phyloP scores from a whole-genome alignment of 768 basidiomycete genomes.

The Termitomyces sp. region DNA sequence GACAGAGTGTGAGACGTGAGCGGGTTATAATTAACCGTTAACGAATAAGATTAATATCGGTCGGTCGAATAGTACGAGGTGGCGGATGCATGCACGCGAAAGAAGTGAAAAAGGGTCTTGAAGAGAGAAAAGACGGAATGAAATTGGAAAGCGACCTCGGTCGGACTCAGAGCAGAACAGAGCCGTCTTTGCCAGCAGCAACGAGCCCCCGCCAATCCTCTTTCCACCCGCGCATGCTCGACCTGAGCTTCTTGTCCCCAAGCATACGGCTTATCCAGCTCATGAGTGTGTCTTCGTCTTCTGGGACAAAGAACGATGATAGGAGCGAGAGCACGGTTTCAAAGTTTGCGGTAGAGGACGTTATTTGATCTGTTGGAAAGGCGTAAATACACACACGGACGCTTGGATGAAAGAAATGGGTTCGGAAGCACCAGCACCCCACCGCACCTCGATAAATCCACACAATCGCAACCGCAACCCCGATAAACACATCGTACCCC shows the following conservation, averaged over 20 bases:
- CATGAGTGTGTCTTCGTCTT: conserved; percentile 81
- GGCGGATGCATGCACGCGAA: background rate
- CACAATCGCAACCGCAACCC: conserved; percentile 82
- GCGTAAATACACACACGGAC: background rate
- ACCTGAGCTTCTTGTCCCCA: conserved; percentile 60
- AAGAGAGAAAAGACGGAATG: background rate
- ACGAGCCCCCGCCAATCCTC: conserved; percentile 75
- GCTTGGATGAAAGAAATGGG: background rate
- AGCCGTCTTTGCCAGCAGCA: conserved; percentile 54
- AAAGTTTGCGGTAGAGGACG: conserved; percentile 74
- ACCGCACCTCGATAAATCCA: conserved; percentile 84
- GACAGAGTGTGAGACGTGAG: conserved; percentile 1
- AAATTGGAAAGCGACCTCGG: background rate
- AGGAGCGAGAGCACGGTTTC: conserved; percentile 89
- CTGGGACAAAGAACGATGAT: conserved; percentile 93
- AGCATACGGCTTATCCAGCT: conserved; percentile 71
- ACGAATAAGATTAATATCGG: conserved; percentile 3
- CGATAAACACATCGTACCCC: conserved; percentile 84
- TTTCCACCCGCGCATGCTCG: conserved; percentile 74
- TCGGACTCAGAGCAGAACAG: conserved; percentile 36
- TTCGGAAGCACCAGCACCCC: background rate
- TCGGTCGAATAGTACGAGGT: too few relatives aligned
- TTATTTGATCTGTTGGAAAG: conserved; percentile 66
- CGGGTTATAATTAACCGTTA: conserved; percentile 3
- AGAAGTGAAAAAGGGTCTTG: background rate